Conservation (phyloP, 768 basidiomycete genomes). For the Tricholoma terreum region DNA sequence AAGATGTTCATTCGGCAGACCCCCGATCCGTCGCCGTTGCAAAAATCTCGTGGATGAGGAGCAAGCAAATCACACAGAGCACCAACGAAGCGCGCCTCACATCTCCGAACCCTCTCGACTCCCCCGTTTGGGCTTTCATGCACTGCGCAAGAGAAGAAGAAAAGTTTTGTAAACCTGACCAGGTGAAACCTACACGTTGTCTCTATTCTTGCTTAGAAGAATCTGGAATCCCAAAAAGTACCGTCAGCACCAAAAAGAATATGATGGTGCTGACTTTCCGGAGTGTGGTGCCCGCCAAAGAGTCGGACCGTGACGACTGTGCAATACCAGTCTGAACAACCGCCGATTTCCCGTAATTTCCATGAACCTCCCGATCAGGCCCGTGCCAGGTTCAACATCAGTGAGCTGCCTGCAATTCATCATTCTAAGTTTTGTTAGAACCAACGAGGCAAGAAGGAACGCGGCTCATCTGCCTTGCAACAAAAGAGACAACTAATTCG, state of each 20-base stretch:
- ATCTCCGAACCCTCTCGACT: slow-evolving; percentile 9
- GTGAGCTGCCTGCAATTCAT: neutral
- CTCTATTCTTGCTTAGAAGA: neutral
- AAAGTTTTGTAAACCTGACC: neutral
- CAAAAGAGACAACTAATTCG: no score
- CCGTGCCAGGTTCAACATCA: neutral
- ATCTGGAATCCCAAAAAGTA: neutral
- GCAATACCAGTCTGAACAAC: neutral
- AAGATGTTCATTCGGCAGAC: slow-evolving; percentile 28
- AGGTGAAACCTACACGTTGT: neutral
- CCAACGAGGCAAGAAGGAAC: no score
- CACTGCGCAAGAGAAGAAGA: neutral
- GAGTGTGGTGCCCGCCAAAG: neutral
- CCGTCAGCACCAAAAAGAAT: neutral
- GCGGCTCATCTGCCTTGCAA: no score
- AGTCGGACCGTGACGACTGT: neutral
- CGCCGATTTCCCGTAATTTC: neutral
- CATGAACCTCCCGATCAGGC: neutral
- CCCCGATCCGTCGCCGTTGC: slow-evolving; percentile 28
- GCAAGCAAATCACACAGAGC: slow-evolving; percentile 28
- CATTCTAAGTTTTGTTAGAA: no score
- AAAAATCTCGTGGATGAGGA: slow-evolving; percentile 39
- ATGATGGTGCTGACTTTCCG: neutral
- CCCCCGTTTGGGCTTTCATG: neutral
- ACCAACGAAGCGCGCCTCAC: slow-evolving; percentile 28